Base-by-base conservation (phyloP, 345 rosid species). In the Lagerstroemia speciosa region DNA sequence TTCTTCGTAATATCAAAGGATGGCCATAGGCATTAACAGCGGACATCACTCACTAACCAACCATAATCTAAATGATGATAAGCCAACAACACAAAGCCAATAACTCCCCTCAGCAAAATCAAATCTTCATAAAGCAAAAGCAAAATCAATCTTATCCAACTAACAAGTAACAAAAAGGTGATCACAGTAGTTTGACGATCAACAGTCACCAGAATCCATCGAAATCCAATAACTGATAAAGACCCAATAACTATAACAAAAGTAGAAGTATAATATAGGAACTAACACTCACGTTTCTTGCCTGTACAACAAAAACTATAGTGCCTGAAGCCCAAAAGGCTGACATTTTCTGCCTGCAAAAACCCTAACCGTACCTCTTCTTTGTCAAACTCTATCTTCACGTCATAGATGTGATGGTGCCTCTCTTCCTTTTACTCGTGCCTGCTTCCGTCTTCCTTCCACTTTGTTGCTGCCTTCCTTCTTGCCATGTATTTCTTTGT, bases 231-330 rank as follows among this genome's bases (percentile, higher is more conserved):
- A 57, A 24, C 62, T 24, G 26, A 16, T 16, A 27, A 38, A 57
- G 32, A 57, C 31, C 30, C 62, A 26, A 46, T 30, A 34, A 69
- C 34, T n/a, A n/a, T 15, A n/a, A n/a, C n/a, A n/a, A n/a, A 36
- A 4, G 22, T 48, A 37, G 22, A 64, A 64, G 26, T 11, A 10
- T 26, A 26, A 24, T 55, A n/a, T 12, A 55, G 15, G 26, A 15
- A 8, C 31, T 20, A 11, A 22, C 22, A 41, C 38, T 29, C 31
- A 26, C 5, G 34, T 38, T 26, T 36, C 68, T 48, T 65, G 74
- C 74, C 74, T 71, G 74, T 34, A 71, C 6, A 50, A 65, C 26
- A 8, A 29, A 38, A 64, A 69, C 55, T 15, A 29, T 26, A n/a
- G 72, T 68, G 63, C 67, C 53, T 24, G 64, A 29, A 52, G 64